Evolutionary conservation across 371 early-diverging fungal genomes (phyloP), one percentile per base, ranked within the genome.

Genomic region (Phascolomyces articulosus): DNA sequence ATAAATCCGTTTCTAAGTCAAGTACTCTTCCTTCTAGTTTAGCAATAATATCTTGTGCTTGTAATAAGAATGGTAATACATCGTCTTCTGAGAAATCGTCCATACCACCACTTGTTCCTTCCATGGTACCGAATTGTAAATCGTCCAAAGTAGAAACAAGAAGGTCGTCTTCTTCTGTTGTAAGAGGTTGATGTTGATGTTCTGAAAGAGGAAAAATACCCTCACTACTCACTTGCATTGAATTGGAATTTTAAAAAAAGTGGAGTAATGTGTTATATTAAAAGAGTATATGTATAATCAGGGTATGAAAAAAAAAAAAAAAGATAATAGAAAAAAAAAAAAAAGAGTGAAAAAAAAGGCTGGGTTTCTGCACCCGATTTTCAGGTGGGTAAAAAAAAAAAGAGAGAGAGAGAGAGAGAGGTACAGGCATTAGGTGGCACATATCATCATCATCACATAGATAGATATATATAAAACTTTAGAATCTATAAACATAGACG

Each of bases 11-110:
- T 73, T 85, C 85, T 51, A 85, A 60, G 63, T 83, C 85, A 7
- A 80, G 70, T 1, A 85, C 85, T 71, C 85, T 67, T 26, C 79
- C 78, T 72, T 85, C 85, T 18, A 85, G 60, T 53, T 83, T 85
- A 20, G 77, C 64, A 54, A 85, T 75, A 23, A 85, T 77, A 68
- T 85, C 85, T 64, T 85, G 82, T 23, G 85, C 85, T 59, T 85
- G 85, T 28, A 85, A 63, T 34, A 85, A 62, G 58, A 85, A 82
- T 21, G 85, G 85, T 40, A 85, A 57, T 28, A 85, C 80, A 57
- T 78, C 82, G 57, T 80, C 74, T 73, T 75, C 81, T 20, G 77
- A 70, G 54, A 74, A 73, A 26, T 80, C 77, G 29, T 71, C 67
- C 21, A 56, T 34, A 13, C 40, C 58, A 40, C 40, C 58, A 40